A percentile compares a stretch with the other conserved stretches of the same genome.
phyloP scores from a whole-genome alignment of 441 rosid species.

The Bocquillonia castaneifolia region DNA sequence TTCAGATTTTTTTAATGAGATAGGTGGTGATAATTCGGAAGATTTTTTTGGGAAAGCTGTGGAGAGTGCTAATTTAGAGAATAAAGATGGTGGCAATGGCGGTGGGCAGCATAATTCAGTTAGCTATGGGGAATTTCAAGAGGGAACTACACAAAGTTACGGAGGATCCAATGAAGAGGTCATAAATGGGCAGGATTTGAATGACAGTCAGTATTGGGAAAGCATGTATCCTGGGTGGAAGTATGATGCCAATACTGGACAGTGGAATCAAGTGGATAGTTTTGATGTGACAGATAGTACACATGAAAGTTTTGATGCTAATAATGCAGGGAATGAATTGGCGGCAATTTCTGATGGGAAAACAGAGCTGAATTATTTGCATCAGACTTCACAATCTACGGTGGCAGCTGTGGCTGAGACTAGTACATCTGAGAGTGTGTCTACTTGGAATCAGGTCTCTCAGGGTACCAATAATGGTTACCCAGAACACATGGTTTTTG shows the following conservation, averaged over 20 bases:
- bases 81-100: background rate
- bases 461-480: constrained; percentile 54
- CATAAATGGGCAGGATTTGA: constrained; percentile 46
- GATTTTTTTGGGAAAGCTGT: constrained; percentile 32
- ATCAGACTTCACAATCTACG: constrained; percentile 50
- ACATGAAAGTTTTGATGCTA: constrained; percentile 33
- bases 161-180: constrained; percentile 32
- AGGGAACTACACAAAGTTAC: constrained; percentile 30
- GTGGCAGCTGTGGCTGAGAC: constrained; percentile 39
- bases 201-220: constrained; percentile 69
- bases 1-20: constrained; percentile 66
- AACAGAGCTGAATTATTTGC: constrained; percentile 51
- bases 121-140: constrained; percentile 39
- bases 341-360: constrained; percentile 38
- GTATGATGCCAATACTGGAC: constrained; percentile 63
- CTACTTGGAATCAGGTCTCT: constrained; percentile 65
- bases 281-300: constrained; percentile 24
- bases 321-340: constrained; percentile 37
- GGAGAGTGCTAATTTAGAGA: constrained; percentile 25
- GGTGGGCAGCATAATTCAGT: constrained; percentile 34
- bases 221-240: constrained; percentile 93
- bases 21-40: constrained; percentile 42
- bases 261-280: constrained; percentile 78
- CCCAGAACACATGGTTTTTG: constrained; percentile 88
- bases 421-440: constrained; percentile 47